phyloP scores from a whole-genome alignment of 2,329 filamentous ascomycete species.

The Epichloe scottii region DNA sequence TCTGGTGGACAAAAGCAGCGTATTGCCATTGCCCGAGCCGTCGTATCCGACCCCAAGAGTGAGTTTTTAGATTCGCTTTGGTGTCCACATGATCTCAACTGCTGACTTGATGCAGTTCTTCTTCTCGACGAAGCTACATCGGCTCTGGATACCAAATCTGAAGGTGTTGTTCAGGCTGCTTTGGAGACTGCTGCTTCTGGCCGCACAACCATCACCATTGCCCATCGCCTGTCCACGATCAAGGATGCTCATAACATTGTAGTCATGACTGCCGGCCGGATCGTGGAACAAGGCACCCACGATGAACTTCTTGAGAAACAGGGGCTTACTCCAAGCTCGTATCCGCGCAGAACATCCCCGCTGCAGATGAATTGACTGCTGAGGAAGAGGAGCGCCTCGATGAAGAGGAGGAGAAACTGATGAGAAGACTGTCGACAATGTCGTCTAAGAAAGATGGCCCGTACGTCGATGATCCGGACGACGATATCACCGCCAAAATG shows the following conservation, averaged over 20 bases:
- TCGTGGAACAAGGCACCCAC: constrained; percentile 87
- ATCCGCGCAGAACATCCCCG: constrained; percentile 71
- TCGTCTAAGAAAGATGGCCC: constrained; percentile 27
- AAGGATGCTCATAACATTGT: constrained; percentile 92
- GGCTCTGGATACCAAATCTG: constrained; percentile 85
- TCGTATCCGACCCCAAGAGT: constrained; percentile 81
- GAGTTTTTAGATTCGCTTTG: constrained; percentile 11
- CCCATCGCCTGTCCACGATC: constrained; percentile 89
- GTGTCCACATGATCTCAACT: neutral
- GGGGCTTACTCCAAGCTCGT: constrained; percentile 75
- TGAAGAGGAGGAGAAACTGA: constrained; percentile 36
- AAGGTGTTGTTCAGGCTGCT: constrained; percentile 87
- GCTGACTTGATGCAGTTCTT: constrained; percentile 38
- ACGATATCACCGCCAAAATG: constrained; percentile 46
- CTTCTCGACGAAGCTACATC: constrained; percentile 92
- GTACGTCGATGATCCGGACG: constrained; percentile 45
- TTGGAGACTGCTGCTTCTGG: constrained; percentile 76
- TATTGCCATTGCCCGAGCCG: constrained; percentile 82
- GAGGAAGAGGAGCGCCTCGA: constrained; percentile 40
- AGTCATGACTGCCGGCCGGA: constrained; percentile 74
- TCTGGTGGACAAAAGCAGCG: constrained; percentile 96
- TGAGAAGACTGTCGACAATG: constrained; percentile 26
- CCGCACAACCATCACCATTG: constrained; percentile 90
- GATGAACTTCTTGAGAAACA: constrained; percentile 58
- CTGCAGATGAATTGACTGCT: constrained; percentile 38